Conservation (phyloP, 129 eudicot genomes). For the Ambrosia trifida region DNA sequence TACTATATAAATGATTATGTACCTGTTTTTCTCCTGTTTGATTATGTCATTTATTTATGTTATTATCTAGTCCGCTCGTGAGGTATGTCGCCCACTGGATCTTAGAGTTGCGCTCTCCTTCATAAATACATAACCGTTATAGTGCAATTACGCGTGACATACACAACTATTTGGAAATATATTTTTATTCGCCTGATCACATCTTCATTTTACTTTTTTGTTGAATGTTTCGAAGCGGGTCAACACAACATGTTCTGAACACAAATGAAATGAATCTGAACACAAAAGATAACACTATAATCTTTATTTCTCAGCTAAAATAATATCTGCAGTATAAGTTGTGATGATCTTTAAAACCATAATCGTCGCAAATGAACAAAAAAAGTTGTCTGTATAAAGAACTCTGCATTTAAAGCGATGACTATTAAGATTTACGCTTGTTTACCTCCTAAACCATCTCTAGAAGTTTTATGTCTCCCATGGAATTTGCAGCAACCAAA, state of each 20-base stretch:
- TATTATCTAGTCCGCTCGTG: too few relatives aligned
- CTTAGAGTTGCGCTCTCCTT: too few relatives aligned
- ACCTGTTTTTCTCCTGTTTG: too few relatives aligned
- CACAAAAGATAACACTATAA: slow-evolving; percentile 6
- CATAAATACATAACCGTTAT: too few relatives aligned
- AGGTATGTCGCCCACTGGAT: too few relatives aligned
- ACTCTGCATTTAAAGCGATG: not conserved
- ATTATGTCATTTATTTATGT: too few relatives aligned
- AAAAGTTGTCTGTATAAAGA: slow-evolving; percentile 16
- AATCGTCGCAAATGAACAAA: slow-evolving; percentile 16
- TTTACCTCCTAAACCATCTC: slow-evolving; percentile 68
- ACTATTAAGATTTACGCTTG: slow-evolving; percentile 11
- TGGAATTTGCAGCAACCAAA: slow-evolving; percentile 90
- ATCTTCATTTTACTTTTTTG: not conserved
- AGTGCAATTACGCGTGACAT: too few relatives aligned
- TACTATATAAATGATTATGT: too few relatives aligned
- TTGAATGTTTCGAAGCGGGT: not conserved
- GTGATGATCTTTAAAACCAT: slow-evolving; percentile 15
- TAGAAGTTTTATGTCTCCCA: slow-evolving; percentile 78
- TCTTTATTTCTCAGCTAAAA: slow-evolving; percentile 1
- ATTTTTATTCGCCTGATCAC: too few relatives aligned
- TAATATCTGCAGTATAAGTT: not conserved
- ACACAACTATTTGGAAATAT: too few relatives aligned
- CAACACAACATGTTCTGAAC: not conserved
- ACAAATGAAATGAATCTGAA: slow-evolving; percentile 16